phyloP scores from a whole-genome alignment of 345 rosid genomes.

The Sonneratia alba region DNA sequence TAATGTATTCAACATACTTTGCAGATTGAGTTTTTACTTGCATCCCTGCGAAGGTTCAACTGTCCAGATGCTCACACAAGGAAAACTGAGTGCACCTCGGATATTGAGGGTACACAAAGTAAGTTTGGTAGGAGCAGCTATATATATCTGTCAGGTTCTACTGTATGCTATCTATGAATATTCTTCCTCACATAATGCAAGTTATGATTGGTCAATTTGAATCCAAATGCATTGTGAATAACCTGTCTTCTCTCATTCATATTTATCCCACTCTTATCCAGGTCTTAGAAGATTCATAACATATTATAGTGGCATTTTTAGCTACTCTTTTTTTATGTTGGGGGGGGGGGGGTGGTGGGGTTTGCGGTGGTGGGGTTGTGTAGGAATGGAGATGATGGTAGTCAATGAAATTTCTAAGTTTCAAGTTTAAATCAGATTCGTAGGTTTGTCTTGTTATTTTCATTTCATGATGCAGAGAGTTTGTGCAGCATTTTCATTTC shows the following conservation, averaged over 20 bases:
- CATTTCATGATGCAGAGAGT: not conserved
- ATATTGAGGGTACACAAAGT: constrained; percentile 98
- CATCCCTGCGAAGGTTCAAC: constrained; percentile 88
- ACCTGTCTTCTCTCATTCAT: not conserved
- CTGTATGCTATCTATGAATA: not conserved
- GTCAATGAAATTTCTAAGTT: not conserved
- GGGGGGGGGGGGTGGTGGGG: not conserved
- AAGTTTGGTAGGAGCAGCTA: constrained; percentile 11
- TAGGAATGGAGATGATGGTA: not conserved
- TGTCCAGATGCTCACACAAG: constrained; percentile 79
- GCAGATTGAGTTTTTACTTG: constrained; percentile 95
- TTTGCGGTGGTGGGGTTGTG: too few relatives aligned
- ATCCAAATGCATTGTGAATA: not conserved
- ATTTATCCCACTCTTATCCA: not conserved
- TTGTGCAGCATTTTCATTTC: not conserved
- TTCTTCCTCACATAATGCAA: not conserved
- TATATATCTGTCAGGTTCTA: not conserved
- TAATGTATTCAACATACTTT: constrained; percentile 4
- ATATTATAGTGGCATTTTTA: not conserved
- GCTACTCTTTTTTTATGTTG: not conserved
- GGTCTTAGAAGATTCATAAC: not conserved
- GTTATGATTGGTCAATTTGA: not conserved
- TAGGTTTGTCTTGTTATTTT: not conserved
- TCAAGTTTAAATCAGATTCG: not conserved
- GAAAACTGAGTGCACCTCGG: constrained; percentile 97